A percentile compares a stretch with the other conserved stretches of the same genome.
phyloP scores from a whole-genome alignment of 2,329 filamentous ascomycete genomes.

The Alternaria conjuncta region DNA sequence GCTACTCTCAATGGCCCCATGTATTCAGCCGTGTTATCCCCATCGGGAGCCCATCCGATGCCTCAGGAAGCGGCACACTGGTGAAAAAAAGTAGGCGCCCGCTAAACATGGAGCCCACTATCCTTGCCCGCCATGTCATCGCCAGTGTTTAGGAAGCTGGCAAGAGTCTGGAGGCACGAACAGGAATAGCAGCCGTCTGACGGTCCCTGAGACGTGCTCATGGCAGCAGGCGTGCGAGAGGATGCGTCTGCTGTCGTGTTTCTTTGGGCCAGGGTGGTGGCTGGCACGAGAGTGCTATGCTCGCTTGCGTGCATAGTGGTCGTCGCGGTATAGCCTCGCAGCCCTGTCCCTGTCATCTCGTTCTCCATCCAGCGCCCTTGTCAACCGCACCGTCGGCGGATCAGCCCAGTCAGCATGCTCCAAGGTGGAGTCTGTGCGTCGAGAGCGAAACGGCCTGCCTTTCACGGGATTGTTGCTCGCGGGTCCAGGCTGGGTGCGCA shows the following conservation, averaged over 20 bases:
- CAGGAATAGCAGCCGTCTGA: slow-evolving; percentile 26
- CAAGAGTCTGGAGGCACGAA: slow-evolving; percentile 15
- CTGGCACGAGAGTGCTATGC: slow-evolving; percentile 26
- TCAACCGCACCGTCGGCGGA: slow-evolving; percentile 36
- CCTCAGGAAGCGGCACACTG: slow-evolving; percentile 33
- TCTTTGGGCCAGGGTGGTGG: slow-evolving; percentile 36
- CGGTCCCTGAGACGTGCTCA: slow-evolving; percentile 18
- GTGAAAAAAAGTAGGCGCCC: slow-evolving; percentile 45
- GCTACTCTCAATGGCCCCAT: slow-evolving; percentile 35
- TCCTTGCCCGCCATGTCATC: slow-evolving; percentile 17
- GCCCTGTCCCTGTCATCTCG: slow-evolving; percentile 27
- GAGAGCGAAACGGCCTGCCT: slow-evolving; percentile 30
- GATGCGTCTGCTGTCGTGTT: slow-evolving; percentile 26
- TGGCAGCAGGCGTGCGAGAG: slow-evolving; percentile 17
- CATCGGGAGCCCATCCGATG: slow-evolving; percentile 46
- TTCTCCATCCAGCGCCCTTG: slow-evolving; percentile 24
- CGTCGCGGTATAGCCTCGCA: slow-evolving; percentile 15
- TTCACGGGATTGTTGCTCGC: slow-evolving; percentile 29
- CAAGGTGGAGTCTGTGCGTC: slow-evolving; percentile 35
- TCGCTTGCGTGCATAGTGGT: slow-evolving; percentile 44
- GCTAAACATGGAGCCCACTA: slow-evolving; percentile 37
- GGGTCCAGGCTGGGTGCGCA: slow-evolving; percentile 36
- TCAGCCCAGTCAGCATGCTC: slow-evolving; percentile 45
- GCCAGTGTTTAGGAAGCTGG: slow-evolving; percentile 8
- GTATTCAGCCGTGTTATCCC: slow-evolving; percentile 46